phyloP scores from a whole-genome alignment of 176 grass and related monocot species.

The Chrysopogon serrulatus region DNA sequence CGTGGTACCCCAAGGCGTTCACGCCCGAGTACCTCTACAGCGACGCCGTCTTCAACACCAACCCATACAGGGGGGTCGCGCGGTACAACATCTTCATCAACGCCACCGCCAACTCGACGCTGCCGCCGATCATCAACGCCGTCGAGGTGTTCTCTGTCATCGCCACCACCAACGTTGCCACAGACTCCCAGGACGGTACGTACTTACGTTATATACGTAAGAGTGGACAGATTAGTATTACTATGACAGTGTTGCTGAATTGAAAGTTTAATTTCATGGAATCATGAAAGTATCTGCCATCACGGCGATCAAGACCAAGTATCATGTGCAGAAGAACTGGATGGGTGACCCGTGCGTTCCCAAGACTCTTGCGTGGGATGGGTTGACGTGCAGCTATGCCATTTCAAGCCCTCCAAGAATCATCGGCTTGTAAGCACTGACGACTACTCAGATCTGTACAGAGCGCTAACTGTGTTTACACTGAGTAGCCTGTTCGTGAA shows the following conservation, averaged over 20 bases:
- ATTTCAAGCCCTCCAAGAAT: slow-evolving; percentile 33
- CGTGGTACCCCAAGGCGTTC: not conserved
- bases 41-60: not conserved
- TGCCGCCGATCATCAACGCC: slow-evolving; percentile 52
- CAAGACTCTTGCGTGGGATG: slow-evolving; percentile 32
- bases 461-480: not conserved
- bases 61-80: accelerated
- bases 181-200: slow-evolving; percentile 42
- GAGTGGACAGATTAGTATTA: not conserved
- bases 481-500: not conserved
- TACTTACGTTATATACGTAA: no score
- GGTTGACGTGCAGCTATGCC: slow-evolving; percentile 41
- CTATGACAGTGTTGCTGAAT: not conserved
- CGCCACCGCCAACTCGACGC: slow-evolving; percentile 33
- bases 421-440: slow-evolving; percentile 18
- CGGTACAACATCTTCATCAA: slow-evolving; percentile 23
- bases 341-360: slow-evolving; percentile 59
- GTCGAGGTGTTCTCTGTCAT: slow-evolving; percentile 24
- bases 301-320: slow-evolving; percentile 38
- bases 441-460: not conserved
- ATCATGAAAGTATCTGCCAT: slow-evolving; percentile 50
- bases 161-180: not conserved
- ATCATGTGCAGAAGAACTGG: slow-evolving; percentile 47
- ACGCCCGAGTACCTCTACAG: not conserved
- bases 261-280: not conserved